These are phyloP conservation scores for Juncus effusus DNA, from an alignment of 176 grass and related monocot genomes.

Conservation along the genomic window DNA sequence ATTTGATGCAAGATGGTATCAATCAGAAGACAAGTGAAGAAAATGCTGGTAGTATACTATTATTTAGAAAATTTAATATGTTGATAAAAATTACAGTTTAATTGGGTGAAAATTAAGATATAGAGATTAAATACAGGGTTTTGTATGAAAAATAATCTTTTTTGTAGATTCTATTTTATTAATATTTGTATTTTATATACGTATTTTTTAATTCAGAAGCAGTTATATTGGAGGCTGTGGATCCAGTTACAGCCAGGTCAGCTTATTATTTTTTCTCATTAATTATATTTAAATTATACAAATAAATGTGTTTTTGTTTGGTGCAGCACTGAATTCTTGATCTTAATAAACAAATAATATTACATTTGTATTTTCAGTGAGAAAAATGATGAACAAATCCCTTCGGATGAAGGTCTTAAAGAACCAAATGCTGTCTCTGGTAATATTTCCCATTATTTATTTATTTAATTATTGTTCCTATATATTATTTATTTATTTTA, in stretches of 20 bases:
- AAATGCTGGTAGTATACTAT: constrained; percentile 9
- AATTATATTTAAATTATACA: no score
- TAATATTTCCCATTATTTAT: neutral
- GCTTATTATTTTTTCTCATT: no score
- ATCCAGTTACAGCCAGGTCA: no score
- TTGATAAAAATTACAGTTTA: no score
- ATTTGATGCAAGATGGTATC: neutral
- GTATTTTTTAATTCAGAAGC: no score
- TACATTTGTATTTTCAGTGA: constrained; percentile 21
- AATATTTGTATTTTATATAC: no score
- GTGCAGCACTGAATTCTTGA: neutral
- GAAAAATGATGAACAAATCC: constrained; percentile 14
- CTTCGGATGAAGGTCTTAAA: constrained; percentile 9
- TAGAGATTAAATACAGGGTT: no score
- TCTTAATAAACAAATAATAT: neutral
- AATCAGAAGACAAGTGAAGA: neutral
- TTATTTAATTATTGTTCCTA: neutral
- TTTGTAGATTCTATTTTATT: no score
- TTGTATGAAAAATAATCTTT: no score
- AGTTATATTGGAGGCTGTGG: no score
- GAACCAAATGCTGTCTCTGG: neutral
- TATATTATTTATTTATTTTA: constrained; percentile 2
- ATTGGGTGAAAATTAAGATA: no score
- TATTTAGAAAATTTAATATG: neutral
- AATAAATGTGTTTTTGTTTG: neutral